phyloP scores from a whole-genome alignment of 2,329 filamentous ascomycete species.

The Pseudogymnoascus destructans region DNA sequence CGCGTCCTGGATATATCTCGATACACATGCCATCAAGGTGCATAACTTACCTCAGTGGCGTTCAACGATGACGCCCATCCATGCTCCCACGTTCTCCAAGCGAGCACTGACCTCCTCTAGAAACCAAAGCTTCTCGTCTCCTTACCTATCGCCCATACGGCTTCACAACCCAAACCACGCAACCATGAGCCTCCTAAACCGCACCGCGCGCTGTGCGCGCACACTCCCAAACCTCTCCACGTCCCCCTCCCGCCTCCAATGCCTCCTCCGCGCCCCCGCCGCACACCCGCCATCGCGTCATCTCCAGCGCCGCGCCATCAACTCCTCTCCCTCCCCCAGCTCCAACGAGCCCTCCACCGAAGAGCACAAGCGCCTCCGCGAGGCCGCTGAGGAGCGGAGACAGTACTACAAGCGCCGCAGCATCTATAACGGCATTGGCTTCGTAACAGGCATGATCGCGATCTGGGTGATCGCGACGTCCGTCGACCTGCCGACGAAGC shows the following conservation, averaged over 20 bases:
- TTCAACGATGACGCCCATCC: neutral
- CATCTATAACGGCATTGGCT: slow-evolving; percentile 21
- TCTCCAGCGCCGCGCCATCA: slow-evolving; percentile 3
- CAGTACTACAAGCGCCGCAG: slow-evolving; percentile 24
- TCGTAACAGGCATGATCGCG: slow-evolving; percentile 22
- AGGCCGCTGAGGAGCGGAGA: slow-evolving; percentile 10
- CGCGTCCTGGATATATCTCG: neutral
- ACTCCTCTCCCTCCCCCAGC: neutral
- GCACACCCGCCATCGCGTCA: neutral
- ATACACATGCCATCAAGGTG: neutral
- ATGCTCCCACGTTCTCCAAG: neutral
- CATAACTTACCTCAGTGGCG: neutral
- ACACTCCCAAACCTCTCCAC: neutral
- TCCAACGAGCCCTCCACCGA: neutral
- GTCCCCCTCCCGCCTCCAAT: neutral
- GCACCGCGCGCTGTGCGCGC: slow-evolving; percentile 2
- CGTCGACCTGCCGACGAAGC: slow-evolving; percentile 19
- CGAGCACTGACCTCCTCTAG: neutral
- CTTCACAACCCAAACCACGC: neutral
- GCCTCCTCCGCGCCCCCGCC: slow-evolving; percentile 7
- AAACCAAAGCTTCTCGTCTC: slow-evolving; percentile 2
- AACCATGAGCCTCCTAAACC: slow-evolving; percentile 1
- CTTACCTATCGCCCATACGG: neutral
- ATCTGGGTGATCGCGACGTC: slow-evolving; percentile 23
- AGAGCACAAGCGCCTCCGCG: neutral